Evolutionary conservation across 208 protist genomes (phyloP), one percentile per base, ranked within the genome.

Genomic region (Borovskyia barvae): DNA sequence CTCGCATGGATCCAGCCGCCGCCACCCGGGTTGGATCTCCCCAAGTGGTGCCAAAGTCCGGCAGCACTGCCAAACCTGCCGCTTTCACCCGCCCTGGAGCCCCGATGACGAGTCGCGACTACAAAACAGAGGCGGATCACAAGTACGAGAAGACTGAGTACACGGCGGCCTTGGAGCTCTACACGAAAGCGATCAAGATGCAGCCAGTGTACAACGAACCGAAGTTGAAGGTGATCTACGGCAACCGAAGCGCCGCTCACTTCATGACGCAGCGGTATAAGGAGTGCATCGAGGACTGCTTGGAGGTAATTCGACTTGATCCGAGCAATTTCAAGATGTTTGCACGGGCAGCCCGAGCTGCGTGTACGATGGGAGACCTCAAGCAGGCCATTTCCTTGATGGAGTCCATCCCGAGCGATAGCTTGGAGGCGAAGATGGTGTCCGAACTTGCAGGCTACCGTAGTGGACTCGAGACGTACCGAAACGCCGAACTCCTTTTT

Each of bases 191-290:
- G 1, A 92, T 96, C 69, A 42, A 67, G 20, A 40, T 84, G 36
- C 85, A 92, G 56, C 68, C 71, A 17, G 49, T 68, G 17, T 87
- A 96, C 66, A 56, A 69, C 19, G 37, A 68, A 28, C 81, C 87
- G 2, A 71, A 80, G 32, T 59, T 87, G 17, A 82, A 70, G 45
- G 72, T 77, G 24, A 62, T 96, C 50, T 82, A 87, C 66, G 90
- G 90, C 22, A 96, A 96, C 69, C 76, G 90, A 45, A 93, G 85
- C 61, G 89, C 90, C 22, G 90, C 90, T 2, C 72, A 84, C 51
- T 96, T 90, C 66, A 96, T 96, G 90, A 82, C 79, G 25, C 72
- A 80, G 40, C 80, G 78, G 36, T 94, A 91, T 66, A 59, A 48
- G 22, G 87, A 93, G 48, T 93, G 83, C 66, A 81, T 90, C 40